These are phyloP conservation scores for Fusarium pilosicola DNA, from an alignment of 2,329 filamentous ascomycete genomes.

Conservation along the genomic window DNA sequence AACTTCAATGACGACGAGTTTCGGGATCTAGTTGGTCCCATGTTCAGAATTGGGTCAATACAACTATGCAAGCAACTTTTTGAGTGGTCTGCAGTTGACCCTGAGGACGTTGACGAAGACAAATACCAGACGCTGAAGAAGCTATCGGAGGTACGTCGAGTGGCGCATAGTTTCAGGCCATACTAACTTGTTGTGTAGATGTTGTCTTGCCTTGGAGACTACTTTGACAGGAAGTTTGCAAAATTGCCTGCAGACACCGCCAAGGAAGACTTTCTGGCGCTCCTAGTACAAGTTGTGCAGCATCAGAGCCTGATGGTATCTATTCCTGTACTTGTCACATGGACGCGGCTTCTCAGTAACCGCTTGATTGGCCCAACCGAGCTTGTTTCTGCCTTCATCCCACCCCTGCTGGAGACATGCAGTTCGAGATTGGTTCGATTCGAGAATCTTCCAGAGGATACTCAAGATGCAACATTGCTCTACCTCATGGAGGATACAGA, in stretches of 20 bases:
- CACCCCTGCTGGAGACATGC: constrained; percentile 82
- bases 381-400: constrained; percentile 71
- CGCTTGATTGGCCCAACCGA: constrained; percentile 73
- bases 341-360: constrained; percentile 83
- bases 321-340: constrained; percentile 89
- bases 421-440: constrained; percentile 87
- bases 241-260: constrained; percentile 72
- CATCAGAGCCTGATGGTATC: constrained; percentile 91
- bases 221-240: constrained; percentile 80
- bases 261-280: constrained; percentile 78
- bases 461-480: constrained; percentile 79
- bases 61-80: constrained; percentile 78
- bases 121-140: constrained; percentile 95
- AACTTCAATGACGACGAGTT: constrained; percentile 84
- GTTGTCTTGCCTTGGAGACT: constrained; percentile 84
- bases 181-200: constrained; percentile 62
- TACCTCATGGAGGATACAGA: constrained; percentile 95
- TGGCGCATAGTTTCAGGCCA: not conserved
- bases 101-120: constrained; percentile 86
- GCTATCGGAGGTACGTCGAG: constrained; percentile 78
- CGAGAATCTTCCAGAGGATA: constrained; percentile 85
- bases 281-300: constrained; percentile 82
- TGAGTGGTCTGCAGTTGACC: constrained; percentile 81
- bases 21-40: constrained; percentile 77
- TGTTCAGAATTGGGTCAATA: constrained; percentile 79